Percentiles rank a stretch among this genome's conserved stretches.
These are phyloP conservation scores for Trichosporon sp. DNA, from an alignment of 1,284 basidiomycete species.

Conservation along the genomic window DNA sequence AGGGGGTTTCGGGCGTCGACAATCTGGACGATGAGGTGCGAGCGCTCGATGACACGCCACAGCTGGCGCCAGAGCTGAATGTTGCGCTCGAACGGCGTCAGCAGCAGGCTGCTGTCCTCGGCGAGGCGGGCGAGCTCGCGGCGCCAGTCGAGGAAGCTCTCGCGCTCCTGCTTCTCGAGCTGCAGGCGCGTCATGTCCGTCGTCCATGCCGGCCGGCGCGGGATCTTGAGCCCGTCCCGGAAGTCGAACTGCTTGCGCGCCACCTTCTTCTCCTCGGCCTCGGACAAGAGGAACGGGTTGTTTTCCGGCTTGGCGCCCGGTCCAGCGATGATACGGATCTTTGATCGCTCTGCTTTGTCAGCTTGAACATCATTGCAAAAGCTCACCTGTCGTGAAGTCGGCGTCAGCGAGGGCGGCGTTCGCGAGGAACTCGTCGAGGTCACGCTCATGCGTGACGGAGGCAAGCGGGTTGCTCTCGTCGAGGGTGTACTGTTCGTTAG, in stretches of 20 bases:
- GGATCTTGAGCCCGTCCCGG: slow-evolving; percentile 69
- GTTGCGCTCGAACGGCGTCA: slow-evolving; percentile 94
- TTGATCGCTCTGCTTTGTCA: slow-evolving; percentile 67
- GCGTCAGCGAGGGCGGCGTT: slow-evolving; percentile 91
- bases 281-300: slow-evolving; percentile 83
- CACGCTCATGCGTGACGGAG: slow-evolving; percentile 93
- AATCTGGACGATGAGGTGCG: slow-evolving; percentile 89
- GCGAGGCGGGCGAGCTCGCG: slow-evolving; percentile 73
- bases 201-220: slow-evolving; percentile 72
- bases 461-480: slow-evolving; percentile 72
- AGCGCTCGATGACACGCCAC: slow-evolving; percentile 90
- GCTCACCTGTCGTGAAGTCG: slow-evolving; percentile 91
- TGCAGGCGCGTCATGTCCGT: slow-evolving; percentile 68
- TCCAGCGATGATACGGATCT: slow-evolving; percentile 79
- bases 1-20: slow-evolving; percentile 92
- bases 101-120: slow-evolving; percentile 59
- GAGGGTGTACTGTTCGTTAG: slow-evolving; percentile 62
- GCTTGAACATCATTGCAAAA: background rate
- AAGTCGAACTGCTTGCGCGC: slow-evolving; percentile 69
- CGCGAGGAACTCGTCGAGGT: slow-evolving; percentile 93
- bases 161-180: slow-evolving; percentile 80
- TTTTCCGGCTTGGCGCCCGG: slow-evolving; percentile 52
- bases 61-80: slow-evolving; percentile 94
- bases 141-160: slow-evolving; percentile 85
- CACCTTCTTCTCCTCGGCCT: slow-evolving; percentile 74